A percentile compares a stretch with the other conserved stretches of the same genome.
phyloP scores from a whole-genome alignment of 495 filamentous ascomycete genomes.

The Collariella sp. region DNA sequence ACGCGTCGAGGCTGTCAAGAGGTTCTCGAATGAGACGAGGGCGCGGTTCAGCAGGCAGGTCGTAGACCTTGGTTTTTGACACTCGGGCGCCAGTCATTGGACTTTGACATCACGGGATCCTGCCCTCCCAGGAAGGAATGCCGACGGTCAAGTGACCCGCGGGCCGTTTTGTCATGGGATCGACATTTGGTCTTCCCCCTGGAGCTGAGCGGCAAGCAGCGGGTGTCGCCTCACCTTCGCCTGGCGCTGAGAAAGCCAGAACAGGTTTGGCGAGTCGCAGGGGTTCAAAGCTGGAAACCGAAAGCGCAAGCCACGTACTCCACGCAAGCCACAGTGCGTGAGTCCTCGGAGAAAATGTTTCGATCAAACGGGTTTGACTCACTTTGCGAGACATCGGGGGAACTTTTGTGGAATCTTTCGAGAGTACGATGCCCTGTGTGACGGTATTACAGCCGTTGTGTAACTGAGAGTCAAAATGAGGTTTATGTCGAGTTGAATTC shows the following conservation, averaged over 20 bases:
- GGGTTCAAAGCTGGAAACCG: background rate
- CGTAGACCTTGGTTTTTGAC: slow-evolving; percentile 8
- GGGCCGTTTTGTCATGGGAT: slow-evolving; percentile 5
- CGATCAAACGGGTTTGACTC: too few relatives aligned
- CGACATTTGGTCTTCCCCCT: background rate
- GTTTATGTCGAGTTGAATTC: too few relatives aligned
- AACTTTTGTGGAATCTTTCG: too few relatives aligned
- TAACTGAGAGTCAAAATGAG: too few relatives aligned
- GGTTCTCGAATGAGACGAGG: background rate
- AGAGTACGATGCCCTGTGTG: too few relatives aligned
- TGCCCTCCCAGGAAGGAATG: background rate
- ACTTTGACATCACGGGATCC: slow-evolving; percentile 4
- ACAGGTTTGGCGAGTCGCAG: background rate
- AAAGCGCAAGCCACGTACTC: slow-evolving; percentile 6
- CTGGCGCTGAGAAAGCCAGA: background rate
- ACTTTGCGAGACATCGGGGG: too few relatives aligned
- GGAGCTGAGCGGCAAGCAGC: slow-evolving; percentile 11
- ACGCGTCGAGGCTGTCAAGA: background rate
- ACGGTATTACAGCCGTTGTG: too few relatives aligned
- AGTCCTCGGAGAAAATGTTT: too few relatives aligned
- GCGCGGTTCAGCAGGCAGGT: background rate
- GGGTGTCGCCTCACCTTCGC: slow-evolving; percentile 10
- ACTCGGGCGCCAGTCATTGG: slow-evolving; percentile 1
- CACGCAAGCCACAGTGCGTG: slow-evolving; percentile 3
- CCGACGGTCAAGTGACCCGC: slow-evolving; percentile 7